These are phyloP conservation scores for Euphrasia confusa DNA, from an alignment of 257 asterid species.

Conservation along the genomic window DNA sequence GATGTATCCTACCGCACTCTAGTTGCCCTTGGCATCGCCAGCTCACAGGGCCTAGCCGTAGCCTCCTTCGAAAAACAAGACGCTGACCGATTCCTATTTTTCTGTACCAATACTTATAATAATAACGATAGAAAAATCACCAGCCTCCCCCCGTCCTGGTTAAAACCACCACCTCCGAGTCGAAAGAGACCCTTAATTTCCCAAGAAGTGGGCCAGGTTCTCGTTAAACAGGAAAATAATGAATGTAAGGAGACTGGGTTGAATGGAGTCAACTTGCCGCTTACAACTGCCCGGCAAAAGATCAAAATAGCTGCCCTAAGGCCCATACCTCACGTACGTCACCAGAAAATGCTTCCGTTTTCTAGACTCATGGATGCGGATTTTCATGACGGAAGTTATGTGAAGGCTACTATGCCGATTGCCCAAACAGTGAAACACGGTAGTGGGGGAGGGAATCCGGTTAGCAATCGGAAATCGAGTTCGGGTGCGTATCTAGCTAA, in stretches of 20 bases:
- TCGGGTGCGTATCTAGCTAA: slow-evolving; percentile 73
- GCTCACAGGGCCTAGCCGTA: slow-evolving; percentile 84
- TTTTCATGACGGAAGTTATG: slow-evolving; percentile 48
- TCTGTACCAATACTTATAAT: slow-evolving; percentile 29
- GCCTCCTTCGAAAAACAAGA: slow-evolving; percentile 89
- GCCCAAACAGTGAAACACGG: slow-evolving; percentile 52
- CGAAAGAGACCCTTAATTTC: slow-evolving; percentile 49
- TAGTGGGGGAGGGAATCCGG: slow-evolving; percentile 47
- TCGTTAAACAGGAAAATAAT: slow-evolving; percentile 26
- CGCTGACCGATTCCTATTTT: slow-evolving; percentile 69
- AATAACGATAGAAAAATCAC: not conserved
- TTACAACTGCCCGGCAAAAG: slow-evolving; percentile 40
- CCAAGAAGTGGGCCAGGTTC: not conserved
- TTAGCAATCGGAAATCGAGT: slow-evolving; percentile 56
- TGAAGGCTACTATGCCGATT: slow-evolving; percentile 50
- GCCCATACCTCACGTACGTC: slow-evolving; percentile 92
- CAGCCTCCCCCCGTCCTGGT: slow-evolving; percentile 55
- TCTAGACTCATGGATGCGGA: slow-evolving; percentile 48
- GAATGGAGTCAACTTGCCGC: slow-evolving; percentile 43
- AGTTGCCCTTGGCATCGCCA: slow-evolving; percentile 84
- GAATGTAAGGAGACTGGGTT: slow-evolving; percentile 33
- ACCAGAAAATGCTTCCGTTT: slow-evolving; percentile 96
- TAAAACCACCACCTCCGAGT: slow-evolving; percentile 79
- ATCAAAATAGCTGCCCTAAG: slow-evolving; percentile 74
- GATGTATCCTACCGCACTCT: slow-evolving; percentile 81